Conservation (phyloP, 1,284 basidiomycete species). For the Agaricales sp. region DNA sequence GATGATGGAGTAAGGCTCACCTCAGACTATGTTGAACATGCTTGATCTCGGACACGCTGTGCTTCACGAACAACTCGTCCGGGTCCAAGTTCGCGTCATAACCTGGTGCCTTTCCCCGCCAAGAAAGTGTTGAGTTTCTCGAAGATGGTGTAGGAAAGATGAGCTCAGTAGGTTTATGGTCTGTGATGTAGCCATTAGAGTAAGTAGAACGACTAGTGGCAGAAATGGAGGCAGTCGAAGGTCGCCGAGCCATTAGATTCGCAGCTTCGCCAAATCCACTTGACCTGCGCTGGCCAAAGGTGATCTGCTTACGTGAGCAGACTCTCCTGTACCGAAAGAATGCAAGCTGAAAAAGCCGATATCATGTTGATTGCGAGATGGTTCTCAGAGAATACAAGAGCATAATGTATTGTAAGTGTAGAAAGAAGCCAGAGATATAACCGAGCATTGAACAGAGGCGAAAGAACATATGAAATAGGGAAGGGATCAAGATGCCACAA, state of each 20-base stretch:
- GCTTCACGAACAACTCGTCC: constrained; percentile 71
- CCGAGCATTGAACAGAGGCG: constrained; percentile 8
- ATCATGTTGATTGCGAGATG: too few relatives aligned
- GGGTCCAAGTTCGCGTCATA: constrained; percentile 39
- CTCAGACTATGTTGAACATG: constrained; percentile 61
- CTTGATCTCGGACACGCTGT: constrained; percentile 70
- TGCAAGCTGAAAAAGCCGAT: too few relatives aligned
- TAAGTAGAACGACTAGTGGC: background rate
- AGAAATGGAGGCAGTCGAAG: constrained; percentile 10
- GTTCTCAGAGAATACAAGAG: background rate
- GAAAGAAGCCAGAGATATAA: background rate
- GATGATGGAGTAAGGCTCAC: constrained; percentile 25
- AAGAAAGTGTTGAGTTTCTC: constrained; percentile 11
- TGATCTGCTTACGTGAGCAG: constrained; percentile 1
- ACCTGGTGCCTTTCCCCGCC: background rate
- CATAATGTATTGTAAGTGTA: background rate
- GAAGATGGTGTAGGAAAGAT: background rate
- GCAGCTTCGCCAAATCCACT: background rate
- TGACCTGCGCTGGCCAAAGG: background rate
- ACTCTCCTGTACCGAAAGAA: too few relatives aligned
- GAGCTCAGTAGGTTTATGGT: constrained; percentile 6
- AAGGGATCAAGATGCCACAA: constrained; percentile 13
- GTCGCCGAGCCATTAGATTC: constrained; percentile 10
- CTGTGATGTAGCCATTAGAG: constrained; percentile 10
- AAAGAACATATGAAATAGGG: constrained; percentile 8